A percentile compares a stretch with the other conserved stretches of the same genome.
Conservation (phyloP, 225 moss, liverwort and hornwort genomes). For the Neckera pumila region DNA sequence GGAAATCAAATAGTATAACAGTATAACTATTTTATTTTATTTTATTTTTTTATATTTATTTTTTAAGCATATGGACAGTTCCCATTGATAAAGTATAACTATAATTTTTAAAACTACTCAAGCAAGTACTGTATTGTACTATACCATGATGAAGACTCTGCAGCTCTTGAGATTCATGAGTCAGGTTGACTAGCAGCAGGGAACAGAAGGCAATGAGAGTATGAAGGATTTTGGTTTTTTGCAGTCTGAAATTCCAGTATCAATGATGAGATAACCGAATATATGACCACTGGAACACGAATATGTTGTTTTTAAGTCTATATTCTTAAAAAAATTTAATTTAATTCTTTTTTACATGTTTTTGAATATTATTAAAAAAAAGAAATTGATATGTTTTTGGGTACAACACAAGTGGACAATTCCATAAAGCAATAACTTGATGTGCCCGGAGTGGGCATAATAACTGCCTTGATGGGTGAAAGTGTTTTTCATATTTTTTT, state of each 20-base stretch:
- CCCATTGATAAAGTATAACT: too few relatives aligned
- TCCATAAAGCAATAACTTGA: neutral
- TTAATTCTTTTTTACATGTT: neutral
- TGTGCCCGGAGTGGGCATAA: neutral
- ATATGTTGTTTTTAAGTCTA: neutral
- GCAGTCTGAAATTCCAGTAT: neutral
- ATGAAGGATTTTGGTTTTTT: neutral
- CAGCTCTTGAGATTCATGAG: neutral
- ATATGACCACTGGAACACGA: neutral
- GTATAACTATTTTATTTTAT: too few relatives aligned
- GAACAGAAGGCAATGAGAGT: neutral
- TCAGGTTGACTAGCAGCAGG: neutral
- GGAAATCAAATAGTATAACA: neutral
- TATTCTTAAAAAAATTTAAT: neutral
- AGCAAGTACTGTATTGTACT: neutral
- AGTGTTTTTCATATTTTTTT: neutral
- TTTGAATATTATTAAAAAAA: too few relatives aligned
- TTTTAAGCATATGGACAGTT: too few relatives aligned
- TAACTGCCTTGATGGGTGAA: neutral
- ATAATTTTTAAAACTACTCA: neutral
- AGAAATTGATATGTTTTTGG: neutral
- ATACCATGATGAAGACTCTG: neutral
- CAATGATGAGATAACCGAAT: neutral
- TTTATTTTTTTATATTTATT: too few relatives aligned
- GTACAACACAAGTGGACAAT: neutral